Percentiles rank a stretch among this genome's conserved stretches.
Evolutionary conservation across 2,329 filamentous ascomycete species (phyloP).

Genomic region (Botryotinia calthae): DNA sequence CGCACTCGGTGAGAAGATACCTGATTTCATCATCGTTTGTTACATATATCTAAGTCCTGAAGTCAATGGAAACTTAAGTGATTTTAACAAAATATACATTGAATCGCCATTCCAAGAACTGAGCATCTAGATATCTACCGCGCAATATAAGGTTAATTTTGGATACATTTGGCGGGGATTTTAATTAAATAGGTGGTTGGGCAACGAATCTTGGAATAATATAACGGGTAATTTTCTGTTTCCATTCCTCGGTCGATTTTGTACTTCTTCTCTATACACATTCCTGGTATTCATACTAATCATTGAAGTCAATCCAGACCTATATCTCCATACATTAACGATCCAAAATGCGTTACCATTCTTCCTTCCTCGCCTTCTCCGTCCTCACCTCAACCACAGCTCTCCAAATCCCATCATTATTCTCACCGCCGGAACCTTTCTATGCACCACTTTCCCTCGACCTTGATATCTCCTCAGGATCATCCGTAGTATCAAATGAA

Average conservation of each 20-base stretch:
- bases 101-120: background rate
- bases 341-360: slow-evolving; percentile 13
- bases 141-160: slow-evolving; percentile 4
- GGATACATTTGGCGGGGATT: slow-evolving; percentile 1
- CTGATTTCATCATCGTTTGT: background rate
- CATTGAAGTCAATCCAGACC: background rate
- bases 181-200: slow-evolving; percentile 14
- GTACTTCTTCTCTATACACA: background rate
- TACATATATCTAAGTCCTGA: background rate
- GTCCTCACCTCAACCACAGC: slow-evolving; percentile 23
- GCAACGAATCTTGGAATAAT: slow-evolving; percentile 7
- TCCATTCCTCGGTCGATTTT: background rate
- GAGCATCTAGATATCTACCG: background rate
- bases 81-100: background rate
- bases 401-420: slow-evolving; percentile 32
- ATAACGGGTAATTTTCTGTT: slow-evolving; percentile 1
- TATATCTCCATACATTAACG: background rate
- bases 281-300: slow-evolving; percentile 4
- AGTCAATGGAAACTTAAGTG: background rate
- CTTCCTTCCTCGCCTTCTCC: slow-evolving; percentile 9
- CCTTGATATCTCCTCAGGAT: slow-evolving; percentile 15
- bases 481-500: slow-evolving; percentile 26
- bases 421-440: slow-evolving; percentile 33
- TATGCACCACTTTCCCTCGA: slow-evolving; percentile 26
- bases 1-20: background rate